phyloP scores from a whole-genome alignment of 345 rosid species.

The Heritiera fomes region DNA sequence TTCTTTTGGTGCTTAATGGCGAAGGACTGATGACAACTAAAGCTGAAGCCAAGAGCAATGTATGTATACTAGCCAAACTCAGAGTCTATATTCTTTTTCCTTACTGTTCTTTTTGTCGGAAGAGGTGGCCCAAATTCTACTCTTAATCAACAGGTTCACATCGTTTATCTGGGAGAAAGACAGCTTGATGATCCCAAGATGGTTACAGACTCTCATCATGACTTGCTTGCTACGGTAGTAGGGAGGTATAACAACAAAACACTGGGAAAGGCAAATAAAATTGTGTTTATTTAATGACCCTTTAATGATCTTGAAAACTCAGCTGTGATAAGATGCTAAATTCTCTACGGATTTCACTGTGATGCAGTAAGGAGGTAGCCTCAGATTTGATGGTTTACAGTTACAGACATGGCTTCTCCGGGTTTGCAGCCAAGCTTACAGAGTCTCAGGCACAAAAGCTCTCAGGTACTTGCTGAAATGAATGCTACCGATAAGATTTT shows the following conservation, averaged over 20 bases:
- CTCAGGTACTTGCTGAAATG: slow-evolving; percentile 37
- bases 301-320: neutral
- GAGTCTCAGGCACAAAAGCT: slow-evolving; percentile 55
- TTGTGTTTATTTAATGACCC: neutral
- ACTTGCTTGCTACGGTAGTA: slow-evolving; percentile 54
- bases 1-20: neutral
- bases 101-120: neutral
- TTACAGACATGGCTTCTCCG: slow-evolving; percentile 75
- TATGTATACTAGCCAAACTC: neutral
- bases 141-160: slow-evolving; percentile 48
- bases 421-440: slow-evolving; percentile 73
- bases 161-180: slow-evolving; percentile 63
- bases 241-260: slow-evolving; percentile 47
- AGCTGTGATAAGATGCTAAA: neutral
- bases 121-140: neutral
- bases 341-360: slow-evolving; percentile 14
- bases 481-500: neutral
- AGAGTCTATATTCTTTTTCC: neutral
- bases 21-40: neutral
- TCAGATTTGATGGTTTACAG: slow-evolving; percentile 59
- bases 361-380: slow-evolving; percentile 57
- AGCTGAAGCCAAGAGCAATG: slow-evolving; percentile 19
- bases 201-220: slow-evolving; percentile 55
- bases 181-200: slow-evolving; percentile 42
- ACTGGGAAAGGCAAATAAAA: neutral